phyloP scores from a whole-genome alignment of 2,329 filamentous ascomycete genomes.

The Hypoxylon sp. region DNA sequence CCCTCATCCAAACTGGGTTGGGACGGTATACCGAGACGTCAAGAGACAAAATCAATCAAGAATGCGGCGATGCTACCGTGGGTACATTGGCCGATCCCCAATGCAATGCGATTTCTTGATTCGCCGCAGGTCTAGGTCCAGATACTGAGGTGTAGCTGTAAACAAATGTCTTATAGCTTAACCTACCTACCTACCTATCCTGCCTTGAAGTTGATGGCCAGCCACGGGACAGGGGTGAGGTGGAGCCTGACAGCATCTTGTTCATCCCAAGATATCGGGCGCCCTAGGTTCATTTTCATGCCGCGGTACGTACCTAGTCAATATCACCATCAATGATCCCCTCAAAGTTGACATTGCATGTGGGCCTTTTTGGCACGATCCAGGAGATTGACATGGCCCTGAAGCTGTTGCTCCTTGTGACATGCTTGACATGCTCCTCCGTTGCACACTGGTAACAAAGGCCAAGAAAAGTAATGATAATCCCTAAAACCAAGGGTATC shows the following conservation, averaged over 20 bases:
- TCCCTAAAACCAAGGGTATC: slow-evolving; percentile 4
- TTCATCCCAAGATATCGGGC: background rate
- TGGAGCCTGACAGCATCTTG: background rate
- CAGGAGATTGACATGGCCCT: too few relatives aligned
- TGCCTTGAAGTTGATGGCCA: background rate
- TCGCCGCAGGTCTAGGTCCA: background rate
- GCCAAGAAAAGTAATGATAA: slow-evolving; percentile 12
- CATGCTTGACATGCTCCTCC: background rate
- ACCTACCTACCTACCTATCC: too few relatives aligned
- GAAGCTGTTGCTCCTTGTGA: background rate
- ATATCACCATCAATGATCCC: background rate
- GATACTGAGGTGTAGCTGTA: background rate
- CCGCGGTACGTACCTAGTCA: background rate
- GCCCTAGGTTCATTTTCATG: background rate
- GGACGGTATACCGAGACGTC: too few relatives aligned
- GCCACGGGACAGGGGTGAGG: background rate
- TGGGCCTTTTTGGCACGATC: background rate
- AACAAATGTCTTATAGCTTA: too few relatives aligned
- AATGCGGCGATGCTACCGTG: too few relatives aligned
- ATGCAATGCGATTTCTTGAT: too few relatives aligned
- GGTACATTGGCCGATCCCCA: too few relatives aligned
- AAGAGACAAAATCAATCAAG: too few relatives aligned
- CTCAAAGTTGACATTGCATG: background rate
- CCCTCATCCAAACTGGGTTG: too few relatives aligned
- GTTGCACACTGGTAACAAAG: slow-evolving; percentile 3